A percentile compares a stretch with the other conserved stretches of the same genome.
Conservation (phyloP, 345 rosid species). For the Geranium rotundifolium region DNA sequence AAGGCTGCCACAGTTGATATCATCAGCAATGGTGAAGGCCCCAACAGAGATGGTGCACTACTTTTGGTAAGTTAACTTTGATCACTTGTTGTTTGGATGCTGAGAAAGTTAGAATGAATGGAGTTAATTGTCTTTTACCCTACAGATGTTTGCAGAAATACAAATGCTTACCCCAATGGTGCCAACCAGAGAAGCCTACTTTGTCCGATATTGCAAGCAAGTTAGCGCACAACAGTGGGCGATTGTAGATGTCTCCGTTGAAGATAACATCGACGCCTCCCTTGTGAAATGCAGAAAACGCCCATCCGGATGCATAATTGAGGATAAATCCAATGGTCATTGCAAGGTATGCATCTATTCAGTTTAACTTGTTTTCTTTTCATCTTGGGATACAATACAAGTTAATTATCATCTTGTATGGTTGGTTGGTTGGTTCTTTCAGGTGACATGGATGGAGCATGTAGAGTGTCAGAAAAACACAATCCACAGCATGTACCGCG, state of each 20-base stretch:
- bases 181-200: slow-evolving; percentile 84
- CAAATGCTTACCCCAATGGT: slow-evolving; percentile 95
- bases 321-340: slow-evolving; percentile 83
- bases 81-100: neutral
- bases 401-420: neutral
- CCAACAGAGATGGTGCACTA: slow-evolving; percentile 59
- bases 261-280: slow-evolving; percentile 78
- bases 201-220: slow-evolving; percentile 69
- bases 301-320: slow-evolving; percentile 93
- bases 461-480: slow-evolving; percentile 65
- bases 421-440: slow-evolving; percentile 11
- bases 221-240: slow-evolving; percentile 84
- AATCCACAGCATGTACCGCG: slow-evolving; percentile 62
- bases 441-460: slow-evolving; percentile 97
- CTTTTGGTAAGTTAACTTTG: slow-evolving; percentile 49
- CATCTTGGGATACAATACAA: too few species aligned
- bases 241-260: slow-evolving; percentile 77
- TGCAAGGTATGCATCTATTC: slow-evolving; percentile 48
- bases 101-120: neutral
- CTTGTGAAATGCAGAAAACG: slow-evolving; percentile 75
- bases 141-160: slow-evolving; percentile 94
- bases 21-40: slow-evolving; percentile 68
- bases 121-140: neutral
- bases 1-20: slow-evolving; percentile 83
- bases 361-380: too few species aligned